Evolutionary conservation across 106 monocot genomes (phyloP), one percentile per base, ranked within the genome.

Genomic region (Dendrobium huoshanense): DNA sequence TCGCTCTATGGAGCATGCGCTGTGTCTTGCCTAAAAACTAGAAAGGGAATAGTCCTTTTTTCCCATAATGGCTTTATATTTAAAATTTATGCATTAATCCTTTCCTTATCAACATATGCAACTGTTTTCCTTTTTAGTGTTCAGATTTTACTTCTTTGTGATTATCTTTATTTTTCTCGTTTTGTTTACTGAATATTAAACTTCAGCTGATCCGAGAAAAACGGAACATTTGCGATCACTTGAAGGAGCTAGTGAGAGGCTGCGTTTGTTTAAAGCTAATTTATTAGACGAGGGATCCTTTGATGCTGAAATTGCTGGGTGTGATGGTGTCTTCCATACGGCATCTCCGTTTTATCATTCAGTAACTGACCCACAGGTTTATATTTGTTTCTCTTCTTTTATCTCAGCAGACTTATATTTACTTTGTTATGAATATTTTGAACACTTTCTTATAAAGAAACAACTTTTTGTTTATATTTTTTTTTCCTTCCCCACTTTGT

Each of bases 231-330:
- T 95, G 81, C 79, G 70, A 31, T 73, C 65, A 61, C 79, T 95
- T 22, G 90, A 90, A 72, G 94, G 92, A 78, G 92, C 94, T 10
- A 85, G 48, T 41, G 90, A 95, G 77, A 88, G 92, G 55, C 73
- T 95, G 33, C 89, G 88, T 51, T 80, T 95, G 58, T 87, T 95
- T 73, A 88, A 92, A 84, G 92, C 92, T 47, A 84, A 92, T 75
- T 84, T 95, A 48, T 77, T 92, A 73, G 86, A 95, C 72, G 87
- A 95, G 80, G 94, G 94, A 27, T 88, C 92, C 41, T 95, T 92
- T 88, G 92, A 92, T 86, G 73, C 72, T 82, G 83, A 81, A 29
- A 68, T 95, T 73, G 85, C 85, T 78, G 92, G 92, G 19, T 95
- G 94, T 81, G 87, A 88, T 77, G 80, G 90, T 75, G 92, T 89